These are phyloP conservation scores for Helianthus annuus DNA, from an alignment of 129 eudicot species.

Conservation along the genomic window HanXRQr2.0-SUNRISE NC_035435.2:164566328-164566827, in stretches of 20 bases:
- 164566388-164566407: constrained; percentile 85
- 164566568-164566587: too few relatives aligned
- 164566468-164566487: constrained; percentile 33
- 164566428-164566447: constrained; percentile 51
- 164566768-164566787: too few relatives aligned
- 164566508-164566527: constrained; percentile 47
- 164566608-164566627: not conserved
- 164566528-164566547: constrained; percentile 90
- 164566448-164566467: constrained; percentile 48
- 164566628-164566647: constrained; percentile 2
- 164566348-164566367: constrained; percentile 63
- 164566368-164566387: constrained; percentile 64
- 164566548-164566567: constrained; percentile 7
- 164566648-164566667: not conserved
- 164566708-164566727: not conserved
- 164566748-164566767: not conserved
- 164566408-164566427: constrained; percentile 84
- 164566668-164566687: constrained; percentile 12
- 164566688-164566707: not conserved
- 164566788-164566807: too few relatives aligned
- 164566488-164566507: constrained; percentile 69
- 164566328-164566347: constrained; percentile 60
- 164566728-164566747: not conserved
- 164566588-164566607: too few relatives aligned
- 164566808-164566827: too few relatives aligned